phyloP scores from a whole-genome alignment of 305 asterid genomes.

The Galium porrigens region DNA sequence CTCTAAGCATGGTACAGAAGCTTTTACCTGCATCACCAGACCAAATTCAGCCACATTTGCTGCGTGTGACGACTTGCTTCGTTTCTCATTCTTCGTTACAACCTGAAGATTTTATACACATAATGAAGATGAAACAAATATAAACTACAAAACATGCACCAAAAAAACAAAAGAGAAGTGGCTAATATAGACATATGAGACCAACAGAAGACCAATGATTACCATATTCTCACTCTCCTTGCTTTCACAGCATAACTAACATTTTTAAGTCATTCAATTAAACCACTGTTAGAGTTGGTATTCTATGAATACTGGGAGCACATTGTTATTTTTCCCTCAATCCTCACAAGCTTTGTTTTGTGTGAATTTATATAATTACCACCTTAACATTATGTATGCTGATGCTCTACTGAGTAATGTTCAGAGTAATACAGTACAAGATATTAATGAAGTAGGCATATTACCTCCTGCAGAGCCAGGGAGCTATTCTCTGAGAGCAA shows the following conservation, averaged over 20 bases:
- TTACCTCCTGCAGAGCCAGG: conserved; percentile 55
- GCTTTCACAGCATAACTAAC: not conserved
- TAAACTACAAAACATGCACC: not conserved
- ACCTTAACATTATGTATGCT: not conserved
- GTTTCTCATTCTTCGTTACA: conserved; percentile 42
- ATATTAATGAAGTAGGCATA: conserved; percentile 11
- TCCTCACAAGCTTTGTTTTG: not conserved
- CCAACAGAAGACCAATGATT: not conserved
- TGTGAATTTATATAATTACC: not conserved
- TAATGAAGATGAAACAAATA: not conserved
- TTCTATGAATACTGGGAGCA: not conserved
- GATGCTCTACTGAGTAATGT: not conserved
- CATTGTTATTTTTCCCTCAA: not conserved
- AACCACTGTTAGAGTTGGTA: not conserved
- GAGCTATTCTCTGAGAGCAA: conserved; percentile 67
- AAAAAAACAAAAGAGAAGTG: not conserved
- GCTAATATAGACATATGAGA: not conserved
- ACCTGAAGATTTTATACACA: conserved; percentile 26
- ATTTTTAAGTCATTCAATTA: not conserved
- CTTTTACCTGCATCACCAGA: conserved; percentile 81
- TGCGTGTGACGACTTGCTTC: conserved; percentile 36
- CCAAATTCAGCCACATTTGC: conserved; percentile 76
- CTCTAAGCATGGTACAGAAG: conserved; percentile 7
- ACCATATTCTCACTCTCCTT: not conserved
- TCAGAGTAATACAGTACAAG: not conserved